phyloP scores from a whole-genome alignment of 345 rosid genomes.

The Moricandia arvensis region DNA sequence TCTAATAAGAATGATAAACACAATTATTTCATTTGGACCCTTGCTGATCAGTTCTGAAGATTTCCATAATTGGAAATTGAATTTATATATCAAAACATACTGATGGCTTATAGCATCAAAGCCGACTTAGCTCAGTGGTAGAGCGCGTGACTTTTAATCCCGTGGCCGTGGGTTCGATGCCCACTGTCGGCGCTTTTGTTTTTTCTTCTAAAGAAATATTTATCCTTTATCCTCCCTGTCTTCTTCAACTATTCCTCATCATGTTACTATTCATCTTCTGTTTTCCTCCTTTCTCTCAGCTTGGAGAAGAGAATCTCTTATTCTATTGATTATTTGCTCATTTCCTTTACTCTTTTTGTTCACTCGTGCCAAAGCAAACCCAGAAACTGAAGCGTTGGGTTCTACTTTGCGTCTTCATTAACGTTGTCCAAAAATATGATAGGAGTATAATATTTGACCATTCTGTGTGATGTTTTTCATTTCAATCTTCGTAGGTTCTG shows the following conservation, averaged over 20 bases:
- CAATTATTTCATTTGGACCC: neutral
- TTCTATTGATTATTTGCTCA: neutral
- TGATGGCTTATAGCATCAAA: neutral
- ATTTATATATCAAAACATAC: neutral
- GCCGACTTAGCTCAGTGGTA: slow-evolving; percentile 2
- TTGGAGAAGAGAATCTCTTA: neutral
- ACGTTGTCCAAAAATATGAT: neutral
- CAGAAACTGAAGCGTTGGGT: neutral
- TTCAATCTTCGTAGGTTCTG: neutral
- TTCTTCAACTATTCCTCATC: neutral
- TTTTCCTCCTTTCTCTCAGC: neutral
- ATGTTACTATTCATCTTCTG: neutral
- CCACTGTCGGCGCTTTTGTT: neutral
- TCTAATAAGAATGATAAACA: neutral
- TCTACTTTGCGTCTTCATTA: neutral
- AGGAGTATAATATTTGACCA: neutral
- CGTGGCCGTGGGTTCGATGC: neutral
- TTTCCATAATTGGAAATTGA: neutral
- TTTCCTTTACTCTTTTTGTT: neutral
- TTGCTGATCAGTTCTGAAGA: neutral
- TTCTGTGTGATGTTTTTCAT: neutral
- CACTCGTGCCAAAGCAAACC: neutral
- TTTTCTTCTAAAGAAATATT: neutral
- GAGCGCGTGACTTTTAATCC: neutral
- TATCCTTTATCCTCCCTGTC: neutral